Evolutionary conservation across 305 asterid species (phyloP).

Genomic region (Withania somnifera): DNA sequence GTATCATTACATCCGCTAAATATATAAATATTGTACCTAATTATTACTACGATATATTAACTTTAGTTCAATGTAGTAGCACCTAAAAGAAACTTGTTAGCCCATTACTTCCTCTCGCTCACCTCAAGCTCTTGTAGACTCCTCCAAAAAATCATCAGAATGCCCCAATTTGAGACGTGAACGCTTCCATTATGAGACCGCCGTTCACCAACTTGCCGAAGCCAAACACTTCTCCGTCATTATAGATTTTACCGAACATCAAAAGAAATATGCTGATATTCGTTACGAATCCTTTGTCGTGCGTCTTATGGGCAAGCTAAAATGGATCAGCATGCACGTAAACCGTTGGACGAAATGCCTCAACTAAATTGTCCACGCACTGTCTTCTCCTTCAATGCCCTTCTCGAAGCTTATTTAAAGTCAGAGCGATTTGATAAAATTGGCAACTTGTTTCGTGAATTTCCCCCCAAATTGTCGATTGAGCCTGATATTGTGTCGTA

Average conservation of each 20-base stretch:
- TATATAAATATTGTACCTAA: too few species aligned
- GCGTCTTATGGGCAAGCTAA: slow-evolving; percentile 35
- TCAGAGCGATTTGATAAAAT: slow-evolving; percentile 19
- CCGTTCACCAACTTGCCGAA: slow-evolving; percentile 22
- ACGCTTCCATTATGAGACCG: neutral
- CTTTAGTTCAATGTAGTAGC: too few species aligned
- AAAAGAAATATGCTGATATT: slow-evolving; percentile 30
- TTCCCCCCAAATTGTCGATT: slow-evolving; percentile 27
- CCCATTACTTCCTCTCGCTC: too few species aligned
- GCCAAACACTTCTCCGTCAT: slow-evolving; percentile 18
- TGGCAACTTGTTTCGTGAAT: slow-evolving; percentile 21
- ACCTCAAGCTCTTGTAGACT: neutral
- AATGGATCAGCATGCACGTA: slow-evolving; percentile 31
- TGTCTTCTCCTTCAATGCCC: slow-evolving; percentile 36
- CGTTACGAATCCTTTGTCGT: slow-evolving; percentile 20
- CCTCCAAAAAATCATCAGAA: slow-evolving; percentile 18
- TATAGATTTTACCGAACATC: slow-evolving; percentile 32
- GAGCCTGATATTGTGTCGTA: slow-evolving; percentile 33
- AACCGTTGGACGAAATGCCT: slow-evolving; percentile 57
- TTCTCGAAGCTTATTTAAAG: slow-evolving; percentile 25
- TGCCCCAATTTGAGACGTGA: slow-evolving; percentile 21
- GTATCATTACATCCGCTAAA: too few species aligned
- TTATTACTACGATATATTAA: too few species aligned
- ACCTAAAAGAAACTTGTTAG: too few species aligned
- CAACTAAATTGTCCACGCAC: slow-evolving; percentile 33